These are phyloP conservation scores for Phytopythium boreale DNA, from an alignment of 352 stramenopile genomes.

Conservation along the genomic window DNA sequence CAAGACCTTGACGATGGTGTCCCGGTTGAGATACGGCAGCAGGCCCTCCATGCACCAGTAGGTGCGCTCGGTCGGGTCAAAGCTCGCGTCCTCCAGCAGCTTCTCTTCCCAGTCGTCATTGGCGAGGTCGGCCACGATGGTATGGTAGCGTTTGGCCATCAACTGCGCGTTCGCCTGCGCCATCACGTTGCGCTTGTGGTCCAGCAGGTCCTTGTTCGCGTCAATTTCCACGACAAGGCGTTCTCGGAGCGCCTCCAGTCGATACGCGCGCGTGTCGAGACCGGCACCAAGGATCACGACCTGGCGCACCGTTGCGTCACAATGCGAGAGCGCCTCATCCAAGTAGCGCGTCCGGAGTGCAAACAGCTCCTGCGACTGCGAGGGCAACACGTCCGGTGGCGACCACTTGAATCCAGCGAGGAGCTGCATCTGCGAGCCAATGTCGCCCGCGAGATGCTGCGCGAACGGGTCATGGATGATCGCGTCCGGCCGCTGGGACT, in stretches of 20 bases:
- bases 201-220: constrained; percentile 33
- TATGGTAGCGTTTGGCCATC: constrained; percentile 32
- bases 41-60: constrained; percentile 57
- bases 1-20: constrained; percentile 39
- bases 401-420: constrained; percentile 19
- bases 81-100: constrained; percentile 30
- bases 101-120: constrained; percentile 42
- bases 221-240: constrained; percentile 54
- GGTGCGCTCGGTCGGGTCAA: constrained; percentile 40
- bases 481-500: constrained; percentile 24
- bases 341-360: constrained; percentile 42
- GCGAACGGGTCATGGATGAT: constrained; percentile 38
- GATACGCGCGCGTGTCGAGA: constrained; percentile 49
- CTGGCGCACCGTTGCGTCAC: constrained; percentile 36
- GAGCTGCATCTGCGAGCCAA: constrained; percentile 12
- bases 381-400: background rate
- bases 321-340: constrained; percentile 43
- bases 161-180: constrained; percentile 20
- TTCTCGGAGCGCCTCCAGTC: constrained; percentile 31
- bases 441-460: constrained; percentile 22
- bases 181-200: constrained; percentile 41
- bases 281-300: constrained; percentile 52
- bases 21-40: constrained; percentile 39
- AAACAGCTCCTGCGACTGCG: constrained; percentile 24
- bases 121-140: constrained; percentile 47